Evolutionary conservation across 805 yeast genomes (phyloP), one percentile per base, ranked within the genome.

Genomic region (Candida golubevii): DNA sequence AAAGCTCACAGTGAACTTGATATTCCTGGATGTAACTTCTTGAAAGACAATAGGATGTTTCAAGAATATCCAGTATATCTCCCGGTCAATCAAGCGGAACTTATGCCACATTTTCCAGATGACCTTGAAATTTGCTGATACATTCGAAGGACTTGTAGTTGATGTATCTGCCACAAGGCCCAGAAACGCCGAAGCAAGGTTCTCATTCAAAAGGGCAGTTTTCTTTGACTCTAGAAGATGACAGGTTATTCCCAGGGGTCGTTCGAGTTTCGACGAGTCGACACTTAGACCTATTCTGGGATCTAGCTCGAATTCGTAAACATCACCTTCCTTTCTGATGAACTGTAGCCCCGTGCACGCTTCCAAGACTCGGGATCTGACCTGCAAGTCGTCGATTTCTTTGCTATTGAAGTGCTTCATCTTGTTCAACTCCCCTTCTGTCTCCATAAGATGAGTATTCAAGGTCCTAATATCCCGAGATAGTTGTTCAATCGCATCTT

Each of bases 51-150:
- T 36, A 0, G 73, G 74, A 39, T 52, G 63, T 45, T 54, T 54
- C 28, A 66, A 41, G 1, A 65, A 54, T 2, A 67, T 48, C 39
- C 55, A 59, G 52, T 56, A 61, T 15, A 71, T 51, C 36, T 66
- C 69, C 8, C 38, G 32, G 45, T 69, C 74, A 8, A 62, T 48
- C 18, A 38, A 33, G 33, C 44, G 45, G 9, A 60, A 45, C 26
- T 42, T 44, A 35, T 41, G 26, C 52, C 55, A 50, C 10, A 44
- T 38, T 4, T 35, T 15, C 13, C 51, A 34, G 15, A 47, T 40
- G 11, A 13, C 14, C 12, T 31, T 28, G 18, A 54, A 36, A 26
- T 46, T 46, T 8, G 47, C 53, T n/a, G 41, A 62, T 13, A 45
- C 42, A 30, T 18, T 42, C 11, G 29, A 2, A 11, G 39, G 27